A percentile compares a stretch with the other conserved stretches of the same genome.
phyloP scores from a whole-genome alignment of 1,284 basidiomycete species.

The Sporisorium reilianum region DNA sequence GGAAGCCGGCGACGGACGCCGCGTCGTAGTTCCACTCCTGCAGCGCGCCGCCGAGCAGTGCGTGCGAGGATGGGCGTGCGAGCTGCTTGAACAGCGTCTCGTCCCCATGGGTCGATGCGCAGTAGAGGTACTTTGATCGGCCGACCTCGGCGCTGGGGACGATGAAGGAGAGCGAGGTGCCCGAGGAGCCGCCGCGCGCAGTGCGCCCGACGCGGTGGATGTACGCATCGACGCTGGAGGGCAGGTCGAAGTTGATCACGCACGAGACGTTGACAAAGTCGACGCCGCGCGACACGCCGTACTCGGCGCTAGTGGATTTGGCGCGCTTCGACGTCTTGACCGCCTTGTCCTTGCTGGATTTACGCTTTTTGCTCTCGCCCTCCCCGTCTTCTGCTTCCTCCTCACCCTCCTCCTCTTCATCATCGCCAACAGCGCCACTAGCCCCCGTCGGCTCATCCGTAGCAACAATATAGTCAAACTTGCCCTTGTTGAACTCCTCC shows the following conservation, averaged over 20 bases:
- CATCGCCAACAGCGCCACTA: conserved; percentile 69
- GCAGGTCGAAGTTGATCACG: conserved; percentile 98
- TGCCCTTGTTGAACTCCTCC: conserved; percentile 98
- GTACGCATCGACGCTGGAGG: conserved; percentile 87
- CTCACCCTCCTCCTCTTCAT: conserved; percentile 42
- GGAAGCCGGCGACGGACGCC: conserved; percentile 80
- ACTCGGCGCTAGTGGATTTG: conserved; percentile 73
- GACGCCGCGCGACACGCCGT: conserved; percentile 94
- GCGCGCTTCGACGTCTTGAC: background rate
- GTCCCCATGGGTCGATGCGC: conserved; percentile 79
- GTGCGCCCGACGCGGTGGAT: conserved; percentile 96
- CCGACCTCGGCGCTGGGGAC: conserved; percentile 82
- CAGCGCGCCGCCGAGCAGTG: conserved; percentile 74
- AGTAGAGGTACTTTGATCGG: conserved; percentile 71
- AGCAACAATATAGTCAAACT: conserved; percentile 98
- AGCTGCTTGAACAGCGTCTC: conserved; percentile 78
- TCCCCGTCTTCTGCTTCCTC: conserved; percentile 28
- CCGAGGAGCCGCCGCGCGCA: conserved; percentile 91
- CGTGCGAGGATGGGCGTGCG: conserved; percentile 15
- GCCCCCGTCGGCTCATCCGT: conserved; percentile 80
- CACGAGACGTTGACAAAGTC: conserved; percentile 98
- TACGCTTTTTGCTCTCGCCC: conserved; percentile 19
- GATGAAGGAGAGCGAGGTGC: conserved; percentile 91
- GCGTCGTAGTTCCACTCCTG: conserved; percentile 94
- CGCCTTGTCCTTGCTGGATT: conserved; percentile 5